A percentile compares a stretch with the other conserved stretches of the same genome.
Conservation (phyloP, 2,329 filamentous ascomycete species). For the Pezicula rhizophila region DNA sequence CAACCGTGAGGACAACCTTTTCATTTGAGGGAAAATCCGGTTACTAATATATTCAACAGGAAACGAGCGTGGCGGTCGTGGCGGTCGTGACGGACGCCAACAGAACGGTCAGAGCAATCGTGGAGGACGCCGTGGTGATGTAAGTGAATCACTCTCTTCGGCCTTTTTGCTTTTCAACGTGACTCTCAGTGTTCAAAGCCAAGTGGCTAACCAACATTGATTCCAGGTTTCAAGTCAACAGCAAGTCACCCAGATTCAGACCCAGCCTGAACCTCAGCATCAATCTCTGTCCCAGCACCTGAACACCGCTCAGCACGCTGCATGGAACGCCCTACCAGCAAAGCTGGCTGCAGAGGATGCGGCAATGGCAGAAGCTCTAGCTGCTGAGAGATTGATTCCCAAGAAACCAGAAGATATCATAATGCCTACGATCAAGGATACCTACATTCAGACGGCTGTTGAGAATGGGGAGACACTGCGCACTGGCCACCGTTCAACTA, state of each 20-base stretch:
- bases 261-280: too few relatives aligned
- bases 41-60: neutral
- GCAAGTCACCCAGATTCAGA: neutral
- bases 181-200: too few relatives aligned
- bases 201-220: too few relatives aligned
- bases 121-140: neutral
- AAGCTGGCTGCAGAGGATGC: slow-evolving; percentile 22
- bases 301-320: slow-evolving; percentile 11
- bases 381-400: slow-evolving; percentile 3
- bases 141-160: too few relatives aligned
- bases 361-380: slow-evolving; percentile 12
- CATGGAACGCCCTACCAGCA: slow-evolving; percentile 18
- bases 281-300: neutral
- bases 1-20: neutral
- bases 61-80: neutral
- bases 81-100: slow-evolving; percentile 1
- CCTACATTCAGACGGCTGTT: slow-evolving; percentile 21
- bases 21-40: too few relatives aligned
- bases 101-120: slow-evolving; percentile 2
- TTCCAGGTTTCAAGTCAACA: neutral
- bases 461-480: slow-evolving; percentile 24
- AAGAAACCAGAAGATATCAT: slow-evolving; percentile 5
- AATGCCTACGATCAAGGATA: slow-evolving; percentile 21
- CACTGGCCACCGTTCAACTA: slow-evolving; percentile 15
- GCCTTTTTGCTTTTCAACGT: too few relatives aligned